Evolutionary conservation across 768 basidiomycete species (phyloP), one percentile per base, ranked within the genome.

Genomic region (Lactarius indigo): DNA sequence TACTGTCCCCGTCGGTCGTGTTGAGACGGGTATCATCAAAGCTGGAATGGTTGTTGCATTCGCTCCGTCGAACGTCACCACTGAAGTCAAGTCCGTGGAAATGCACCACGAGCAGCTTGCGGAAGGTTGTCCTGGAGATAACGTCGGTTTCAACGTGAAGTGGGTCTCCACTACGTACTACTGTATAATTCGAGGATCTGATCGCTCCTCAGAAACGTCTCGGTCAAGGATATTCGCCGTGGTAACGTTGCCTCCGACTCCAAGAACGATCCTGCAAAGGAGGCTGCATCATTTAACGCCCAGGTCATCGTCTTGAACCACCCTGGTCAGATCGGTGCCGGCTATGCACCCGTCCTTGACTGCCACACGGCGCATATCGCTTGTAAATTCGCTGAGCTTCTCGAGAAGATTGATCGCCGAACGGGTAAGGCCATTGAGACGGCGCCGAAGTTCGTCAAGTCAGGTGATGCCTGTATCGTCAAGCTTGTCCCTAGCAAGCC

Each of bases 51-150:
- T 99, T 74, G 97, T 97, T 79, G 88, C 83, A 78, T 99, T 98
- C 78, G 96, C 96, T 72, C 96, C 96, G 69, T 79, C 94, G 70
- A 95, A 94, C 83, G 96, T 99, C 76, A 98, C 95, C 81, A 99
- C 97, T 83, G 97, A 99, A 94, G 97, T 99, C 86, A 98, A 98
- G 90, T 98, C 97, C 74, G 95, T 97, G 79, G 96, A 98, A 84
- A 98, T 98, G 96, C 95, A 96, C 78, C 95, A 96, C 88, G 94
- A 96, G 79, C 94, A 96, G 81, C 95, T 99, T 79, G 88, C 84
- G 78, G 84, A 92, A 81, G 97, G 96, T 83, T 72, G 83, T 70
- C 97, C 97, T 68, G 97, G 97, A 85, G 97, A 99, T 87, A 99
- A 99, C 81, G 96, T 99, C 77, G 94, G 94, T 73, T 98, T 97